These are phyloP conservation scores for Fusarium sp. DNA, from an alignment of 2,329 filamentous ascomycete genomes.

Conservation along the genomic window DNA sequence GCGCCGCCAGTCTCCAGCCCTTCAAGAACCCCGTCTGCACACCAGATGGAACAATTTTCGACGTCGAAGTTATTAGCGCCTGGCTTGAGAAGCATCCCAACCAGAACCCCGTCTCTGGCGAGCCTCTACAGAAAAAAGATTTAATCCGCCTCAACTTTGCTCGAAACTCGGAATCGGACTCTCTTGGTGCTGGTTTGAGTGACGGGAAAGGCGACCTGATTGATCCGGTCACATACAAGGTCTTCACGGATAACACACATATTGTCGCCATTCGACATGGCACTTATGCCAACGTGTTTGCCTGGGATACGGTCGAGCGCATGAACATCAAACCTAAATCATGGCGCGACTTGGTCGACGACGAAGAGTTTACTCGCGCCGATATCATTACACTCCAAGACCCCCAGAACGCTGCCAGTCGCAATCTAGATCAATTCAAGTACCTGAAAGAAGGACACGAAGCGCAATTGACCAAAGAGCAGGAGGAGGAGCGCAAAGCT, in stretches of 20 bases:
- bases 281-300: constrained; percentile 93
- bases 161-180: constrained; percentile 82
- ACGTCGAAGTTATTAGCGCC: constrained; percentile 91
- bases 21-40: constrained; percentile 97
- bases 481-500: constrained; percentile 74
- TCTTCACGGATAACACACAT: constrained; percentile 98
- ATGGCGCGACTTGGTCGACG: constrained; percentile 91
- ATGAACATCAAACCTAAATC: constrained; percentile 98
- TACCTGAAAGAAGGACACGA: constrained; percentile 86
- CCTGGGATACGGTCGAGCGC: constrained; percentile 93
- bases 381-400: constrained; percentile 98
- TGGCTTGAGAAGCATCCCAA: constrained; percentile 91
- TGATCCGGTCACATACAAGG: constrained; percentile 96
- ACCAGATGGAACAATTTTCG: constrained; percentile 87
- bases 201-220: constrained; percentile 83
- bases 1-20: constrained; percentile 93
- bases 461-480: constrained; percentile 75
- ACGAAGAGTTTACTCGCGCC: constrained; percentile 85
- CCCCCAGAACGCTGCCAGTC: constrained; percentile 85
- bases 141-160: constrained; percentile 92
- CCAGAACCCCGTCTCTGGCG: constrained; percentile 90
- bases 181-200: constrained; percentile 60
- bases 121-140: constrained; percentile 82
- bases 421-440: constrained; percentile 90
- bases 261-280: constrained; percentile 87